These are phyloP conservation scores for Elsinoe ampelina DNA, from an alignment of 2,329 filamentous ascomycete species.

Conservation along the genomic window DNA sequence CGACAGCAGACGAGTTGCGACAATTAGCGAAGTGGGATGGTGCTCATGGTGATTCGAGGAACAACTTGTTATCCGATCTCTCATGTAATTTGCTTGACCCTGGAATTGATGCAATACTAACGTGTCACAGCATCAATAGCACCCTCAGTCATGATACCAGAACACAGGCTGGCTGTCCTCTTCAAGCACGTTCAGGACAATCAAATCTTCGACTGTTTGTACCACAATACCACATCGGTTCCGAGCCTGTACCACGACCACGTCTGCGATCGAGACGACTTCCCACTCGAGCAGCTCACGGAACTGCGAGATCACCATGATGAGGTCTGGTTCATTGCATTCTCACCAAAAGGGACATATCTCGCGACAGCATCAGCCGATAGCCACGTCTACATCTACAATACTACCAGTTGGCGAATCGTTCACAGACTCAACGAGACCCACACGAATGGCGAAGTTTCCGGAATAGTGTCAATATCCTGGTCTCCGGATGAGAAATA, in stretches of 20 bases:
- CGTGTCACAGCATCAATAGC: slow-evolving; percentile 66
- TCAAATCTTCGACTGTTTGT: slow-evolving; percentile 76
- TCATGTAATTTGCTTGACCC: slow-evolving; percentile 54
- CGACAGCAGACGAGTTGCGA: slow-evolving; percentile 65
- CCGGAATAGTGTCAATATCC: slow-evolving; percentile 65
- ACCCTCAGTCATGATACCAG: slow-evolving; percentile 91
- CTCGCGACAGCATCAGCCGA: slow-evolving; percentile 76
- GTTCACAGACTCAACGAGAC: slow-evolving; percentile 57
- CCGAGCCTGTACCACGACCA: slow-evolving; percentile 89
- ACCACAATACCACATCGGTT: slow-evolving; percentile 70
- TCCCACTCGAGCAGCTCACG: slow-evolving; percentile 62
- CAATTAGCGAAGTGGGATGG: slow-evolving; percentile 77
- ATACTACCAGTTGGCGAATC: slow-evolving; percentile 60
- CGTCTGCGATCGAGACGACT: slow-evolving; percentile 66
- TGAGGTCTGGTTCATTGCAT: slow-evolving; percentile 86
- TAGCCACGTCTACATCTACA: slow-evolving; percentile 69
- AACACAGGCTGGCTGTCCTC: slow-evolving; percentile 73
- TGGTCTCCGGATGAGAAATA: slow-evolving; percentile 91
- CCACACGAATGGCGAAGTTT: slow-evolving; percentile 27
- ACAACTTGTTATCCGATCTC: slow-evolving; percentile 65
- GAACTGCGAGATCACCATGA: slow-evolving; percentile 65
- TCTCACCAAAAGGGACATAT: slow-evolving; percentile 76
- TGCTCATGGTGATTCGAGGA: slow-evolving; percentile 63
- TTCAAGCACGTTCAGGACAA: slow-evolving; percentile 74
- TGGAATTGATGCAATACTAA: slow-evolving; percentile 11